Percentiles rank a stretch among this genome's conserved stretches.
Evolutionary conservation across 441 rosid species (phyloP).

Genomic region (Geranium incanum): DNA sequence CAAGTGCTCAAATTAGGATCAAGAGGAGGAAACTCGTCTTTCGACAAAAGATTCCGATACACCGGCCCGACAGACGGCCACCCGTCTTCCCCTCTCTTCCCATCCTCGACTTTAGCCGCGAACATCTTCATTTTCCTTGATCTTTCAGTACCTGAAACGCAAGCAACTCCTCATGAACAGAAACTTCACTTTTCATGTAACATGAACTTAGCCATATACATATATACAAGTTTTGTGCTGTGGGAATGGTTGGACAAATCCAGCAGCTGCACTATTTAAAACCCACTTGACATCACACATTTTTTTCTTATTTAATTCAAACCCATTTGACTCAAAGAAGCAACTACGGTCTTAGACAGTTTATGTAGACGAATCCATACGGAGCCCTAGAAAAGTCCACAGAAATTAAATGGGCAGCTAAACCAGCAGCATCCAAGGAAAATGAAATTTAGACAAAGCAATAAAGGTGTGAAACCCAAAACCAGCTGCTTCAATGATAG

Average conservation of each 20-base stretch:
- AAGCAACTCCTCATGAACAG: not conserved
- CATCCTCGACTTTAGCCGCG: slow-evolving; percentile 68
- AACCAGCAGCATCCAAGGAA: not conserved
- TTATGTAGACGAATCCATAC: not conserved
- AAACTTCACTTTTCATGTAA: not conserved
- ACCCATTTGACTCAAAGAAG: not conserved
- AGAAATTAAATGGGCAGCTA: not conserved
- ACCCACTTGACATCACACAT: not conserved
- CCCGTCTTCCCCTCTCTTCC: slow-evolving; percentile 62
- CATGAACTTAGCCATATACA: not conserved
- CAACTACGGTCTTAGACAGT: no score
- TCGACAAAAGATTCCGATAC: slow-evolving; percentile 61
- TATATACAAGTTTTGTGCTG: not conserved
- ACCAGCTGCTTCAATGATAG: not conserved
- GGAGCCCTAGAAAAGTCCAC: not conserved
- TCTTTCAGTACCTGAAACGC: not conserved
- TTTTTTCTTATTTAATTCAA: not conserved
- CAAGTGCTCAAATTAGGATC: slow-evolving; percentile 43
- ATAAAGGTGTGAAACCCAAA: not conserved
- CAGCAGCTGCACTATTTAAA: no score
- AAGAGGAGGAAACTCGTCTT: slow-evolving; percentile 53
- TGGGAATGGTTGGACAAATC: not conserved
- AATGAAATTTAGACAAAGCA: not conserved
- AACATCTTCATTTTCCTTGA: slow-evolving; percentile 46
- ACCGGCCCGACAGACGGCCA: slow-evolving; percentile 81